phyloP scores from a whole-genome alignment of 1,284 basidiomycete species.

The Boletus albobrunnescens region DNA sequence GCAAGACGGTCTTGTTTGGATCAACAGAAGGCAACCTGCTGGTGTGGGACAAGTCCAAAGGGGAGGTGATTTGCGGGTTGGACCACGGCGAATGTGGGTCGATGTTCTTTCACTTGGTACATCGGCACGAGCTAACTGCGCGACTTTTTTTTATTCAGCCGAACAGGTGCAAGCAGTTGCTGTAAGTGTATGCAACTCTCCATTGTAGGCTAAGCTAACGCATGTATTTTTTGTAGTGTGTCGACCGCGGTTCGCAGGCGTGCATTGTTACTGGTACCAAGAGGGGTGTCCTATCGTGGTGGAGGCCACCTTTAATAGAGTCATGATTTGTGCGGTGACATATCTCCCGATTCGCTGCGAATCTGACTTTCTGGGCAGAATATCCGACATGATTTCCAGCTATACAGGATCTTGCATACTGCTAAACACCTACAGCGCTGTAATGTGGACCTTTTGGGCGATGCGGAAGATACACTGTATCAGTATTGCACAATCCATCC shows the following conservation, averaged over 20 bases:
- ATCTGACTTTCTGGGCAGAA: constrained; percentile 8
- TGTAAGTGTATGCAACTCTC: constrained; percentile 37
- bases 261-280: constrained; percentile 54
- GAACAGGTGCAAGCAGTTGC: constrained; percentile 52
- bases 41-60: constrained; percentile 56
- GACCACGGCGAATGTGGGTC: constrained; percentile 53
- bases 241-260: constrained; percentile 41
- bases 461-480: constrained; percentile 27
- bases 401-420: constrained; percentile 33
- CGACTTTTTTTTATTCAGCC: constrained; percentile 38
- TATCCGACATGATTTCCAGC: constrained; percentile 7
- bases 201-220: constrained; percentile 2
- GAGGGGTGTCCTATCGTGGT: constrained; percentile 53
- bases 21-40: constrained; percentile 47
- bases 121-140: constrained; percentile 8
- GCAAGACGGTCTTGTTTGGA: constrained; percentile 54
- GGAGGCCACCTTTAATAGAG: constrained; percentile 42
- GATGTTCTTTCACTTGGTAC: background rate
- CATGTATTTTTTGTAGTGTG: constrained; percentile 37
- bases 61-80: constrained; percentile 49
- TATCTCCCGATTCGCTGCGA: background rate
- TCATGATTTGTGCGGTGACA: constrained; percentile 17
- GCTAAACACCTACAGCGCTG: constrained; percentile 25
- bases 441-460: constrained; percentile 25
- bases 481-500: constrained; percentile 25